These are phyloP conservation scores for Lentinula sp. DNA, from an alignment of 768 basidiomycete genomes.

Conservation along the genomic window DNA sequence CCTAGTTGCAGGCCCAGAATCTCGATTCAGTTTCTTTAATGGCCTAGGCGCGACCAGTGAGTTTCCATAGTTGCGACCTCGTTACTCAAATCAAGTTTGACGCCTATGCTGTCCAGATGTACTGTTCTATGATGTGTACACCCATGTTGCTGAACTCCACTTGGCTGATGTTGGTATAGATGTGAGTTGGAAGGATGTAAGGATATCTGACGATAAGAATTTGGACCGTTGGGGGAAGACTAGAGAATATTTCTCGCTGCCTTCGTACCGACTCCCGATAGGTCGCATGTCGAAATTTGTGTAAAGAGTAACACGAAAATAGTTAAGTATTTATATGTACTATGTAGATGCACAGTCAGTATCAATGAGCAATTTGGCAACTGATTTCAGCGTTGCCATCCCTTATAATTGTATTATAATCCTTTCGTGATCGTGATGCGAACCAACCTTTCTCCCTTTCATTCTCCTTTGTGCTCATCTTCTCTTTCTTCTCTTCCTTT, in stretches of 20 bases:
- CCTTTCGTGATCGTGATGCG: not conserved
- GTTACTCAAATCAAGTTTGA: not conserved
- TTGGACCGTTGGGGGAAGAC: constrained; percentile 69
- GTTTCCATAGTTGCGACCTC: constrained; percentile 18
- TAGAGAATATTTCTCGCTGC: constrained; percentile 69
- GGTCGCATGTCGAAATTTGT: constrained; percentile 13
- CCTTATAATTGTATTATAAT: not conserved
- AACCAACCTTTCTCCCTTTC: constrained; percentile 6
- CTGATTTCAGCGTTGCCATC: not conserved
- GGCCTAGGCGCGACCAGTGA: constrained; percentile 92
- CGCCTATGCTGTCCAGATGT: constrained; percentile 46
- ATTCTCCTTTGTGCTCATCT: constrained; percentile 8
- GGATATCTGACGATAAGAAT: constrained; percentile 48
- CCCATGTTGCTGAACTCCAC: constrained; percentile 78
- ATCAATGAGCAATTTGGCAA: not conserved
- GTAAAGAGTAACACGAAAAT: not conserved
- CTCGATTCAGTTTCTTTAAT: constrained; percentile 94
- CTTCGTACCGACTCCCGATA: constrained; percentile 67
- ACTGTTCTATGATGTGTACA: constrained; percentile 89
- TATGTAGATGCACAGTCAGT: not conserved
- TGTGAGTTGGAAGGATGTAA: constrained; percentile 78
- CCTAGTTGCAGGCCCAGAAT: constrained; percentile 65
- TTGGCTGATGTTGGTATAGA: constrained; percentile 76
- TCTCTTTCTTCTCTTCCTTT: constrained; percentile 1
- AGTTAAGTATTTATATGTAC: not conserved